phyloP scores from a whole-genome alignment of 192 early-diverging fungal species.

The Dispira parvispora region DNA sequence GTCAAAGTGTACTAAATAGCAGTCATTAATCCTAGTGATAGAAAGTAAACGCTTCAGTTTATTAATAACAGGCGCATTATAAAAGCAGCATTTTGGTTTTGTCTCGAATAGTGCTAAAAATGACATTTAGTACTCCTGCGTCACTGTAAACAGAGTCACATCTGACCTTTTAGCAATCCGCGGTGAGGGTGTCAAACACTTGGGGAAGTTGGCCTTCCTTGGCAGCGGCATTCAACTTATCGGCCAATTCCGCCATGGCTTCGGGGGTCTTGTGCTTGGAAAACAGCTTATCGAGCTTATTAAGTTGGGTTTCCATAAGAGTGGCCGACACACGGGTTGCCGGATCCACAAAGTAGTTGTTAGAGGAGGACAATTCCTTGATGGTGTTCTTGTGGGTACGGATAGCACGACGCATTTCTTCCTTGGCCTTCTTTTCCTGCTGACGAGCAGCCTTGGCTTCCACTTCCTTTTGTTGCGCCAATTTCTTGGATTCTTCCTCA shows the following conservation, averaged over 20 bases:
- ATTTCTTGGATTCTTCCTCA: conserved; percentile 38
- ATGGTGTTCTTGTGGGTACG: conserved; percentile 86
- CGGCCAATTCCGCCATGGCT: neutral
- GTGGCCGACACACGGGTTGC: conserved; percentile 29
- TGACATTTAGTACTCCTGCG: too few relatives aligned
- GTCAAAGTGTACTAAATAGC: too few relatives aligned
- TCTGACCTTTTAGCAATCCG: too few relatives aligned
- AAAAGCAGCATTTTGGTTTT: too few relatives aligned
- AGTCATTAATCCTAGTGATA: too few relatives aligned
- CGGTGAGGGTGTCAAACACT: too few relatives aligned
- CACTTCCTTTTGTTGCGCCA: conserved; percentile 34
- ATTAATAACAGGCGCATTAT: too few relatives aligned
- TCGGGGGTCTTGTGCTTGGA: conserved; percentile 32
- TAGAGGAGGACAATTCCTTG: conserved; percentile 53
- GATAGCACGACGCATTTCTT: conserved; percentile 70
- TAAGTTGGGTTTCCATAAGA: conserved; percentile 49
- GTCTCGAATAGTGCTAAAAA: too few relatives aligned
- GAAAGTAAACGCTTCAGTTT: too few relatives aligned
- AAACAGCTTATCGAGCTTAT: conserved; percentile 63
- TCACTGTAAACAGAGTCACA: too few relatives aligned
- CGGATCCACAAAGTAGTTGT: conserved; percentile 63
- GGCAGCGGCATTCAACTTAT: neutral
- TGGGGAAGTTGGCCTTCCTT: neutral
- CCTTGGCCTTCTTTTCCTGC: conserved; percentile 66
- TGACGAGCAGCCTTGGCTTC: conserved; percentile 42